Evolutionary conservation across 257 asterid species (phyloP).

Genomic region (Ocimum tenuiflorum): DNA sequence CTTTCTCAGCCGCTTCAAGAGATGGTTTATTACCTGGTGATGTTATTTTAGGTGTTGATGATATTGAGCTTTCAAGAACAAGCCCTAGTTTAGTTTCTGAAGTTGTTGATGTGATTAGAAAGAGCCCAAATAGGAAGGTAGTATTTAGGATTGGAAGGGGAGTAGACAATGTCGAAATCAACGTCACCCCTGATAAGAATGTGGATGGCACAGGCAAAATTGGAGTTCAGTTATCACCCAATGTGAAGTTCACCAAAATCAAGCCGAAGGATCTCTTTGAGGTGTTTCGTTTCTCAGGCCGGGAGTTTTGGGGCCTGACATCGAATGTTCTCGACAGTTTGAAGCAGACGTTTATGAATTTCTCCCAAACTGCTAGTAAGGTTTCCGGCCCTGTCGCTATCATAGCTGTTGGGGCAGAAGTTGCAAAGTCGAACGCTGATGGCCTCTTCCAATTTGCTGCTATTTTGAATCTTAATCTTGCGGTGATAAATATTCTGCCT

Average conservation of each 20-base stretch:
- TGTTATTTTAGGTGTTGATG: slow-evolving; percentile 69
- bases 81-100: slow-evolving; percentile 77
- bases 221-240: slow-evolving; percentile 86
- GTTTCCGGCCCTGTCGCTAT: slow-evolving; percentile 98
- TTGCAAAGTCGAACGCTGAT: slow-evolving; percentile 79
- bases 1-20: slow-evolving; percentile 80
- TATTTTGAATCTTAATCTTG: slow-evolving; percentile 75
- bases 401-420: slow-evolving; percentile 96
- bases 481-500: slow-evolving; percentile 90
- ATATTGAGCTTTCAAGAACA: slow-evolving; percentile 38
- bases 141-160: slow-evolving; percentile 61
- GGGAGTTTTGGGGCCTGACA: slow-evolving; percentile 82
- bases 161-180: slow-evolving; percentile 36
- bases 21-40: slow-evolving; percentile 85
- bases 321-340: slow-evolving; percentile 63
- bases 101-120: slow-evolving; percentile 67
- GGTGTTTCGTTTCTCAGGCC: slow-evolving; percentile 57
- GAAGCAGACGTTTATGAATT: slow-evolving; percentile 73
- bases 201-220: slow-evolving; percentile 82
- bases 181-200: slow-evolving; percentile 66
- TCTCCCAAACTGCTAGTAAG: slow-evolving; percentile 86
- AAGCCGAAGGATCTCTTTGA: slow-evolving; percentile 55
- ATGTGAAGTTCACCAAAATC: slow-evolving; percentile 54
- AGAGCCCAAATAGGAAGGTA: slow-evolving; percentile 52
- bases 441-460: slow-evolving; percentile 97